Conservation (phyloP, 208 protist genomes). For the Acanthamoeba healyi region DNA sequence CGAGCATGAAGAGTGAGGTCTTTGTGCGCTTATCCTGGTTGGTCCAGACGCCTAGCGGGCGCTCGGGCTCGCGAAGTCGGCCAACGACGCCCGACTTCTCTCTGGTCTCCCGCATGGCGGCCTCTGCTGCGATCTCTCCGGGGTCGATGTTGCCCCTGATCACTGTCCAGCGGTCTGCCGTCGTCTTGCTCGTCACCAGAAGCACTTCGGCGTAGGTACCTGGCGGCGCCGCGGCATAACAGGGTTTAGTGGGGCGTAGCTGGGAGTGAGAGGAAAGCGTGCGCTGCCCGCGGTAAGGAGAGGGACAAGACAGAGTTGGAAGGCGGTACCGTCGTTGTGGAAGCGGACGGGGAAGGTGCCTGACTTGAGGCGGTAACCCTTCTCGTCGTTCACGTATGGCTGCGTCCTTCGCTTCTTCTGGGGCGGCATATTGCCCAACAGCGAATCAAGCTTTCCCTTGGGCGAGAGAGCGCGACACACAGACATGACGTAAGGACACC, state of each 20-base stretch:
- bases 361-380: conserved; percentile 51
- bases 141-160: conserved; percentile 34
- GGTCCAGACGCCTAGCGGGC: conserved; percentile 52
- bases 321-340: conserved; percentile 4
- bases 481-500: too few species aligned
- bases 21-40: conserved; percentile 60
- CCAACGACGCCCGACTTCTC: conserved; percentile 29
- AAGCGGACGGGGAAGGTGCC: conserved; percentile 45
- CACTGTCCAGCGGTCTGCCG: conserved; percentile 39
- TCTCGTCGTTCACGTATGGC: not conserved
- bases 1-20: conserved; percentile 62
- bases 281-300: not conserved
- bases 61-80: conserved; percentile 59
- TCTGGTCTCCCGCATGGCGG: conserved; percentile 45
- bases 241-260: not conserved
- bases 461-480: not conserved
- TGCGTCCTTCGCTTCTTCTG: conserved; percentile 54
- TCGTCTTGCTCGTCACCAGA: conserved; percentile 52
- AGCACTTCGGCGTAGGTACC: conserved; percentile 37
- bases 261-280: not conserved
- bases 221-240: too few species aligned
- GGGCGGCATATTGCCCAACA: conserved; percentile 15
- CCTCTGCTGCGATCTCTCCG: conserved; percentile 63
- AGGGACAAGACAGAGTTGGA: not conserved
- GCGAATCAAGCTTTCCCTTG: conserved; percentile 37